phyloP scores from a whole-genome alignment of 2,329 filamentous ascomycete genomes.

The Elsinoe batatas region DNA sequence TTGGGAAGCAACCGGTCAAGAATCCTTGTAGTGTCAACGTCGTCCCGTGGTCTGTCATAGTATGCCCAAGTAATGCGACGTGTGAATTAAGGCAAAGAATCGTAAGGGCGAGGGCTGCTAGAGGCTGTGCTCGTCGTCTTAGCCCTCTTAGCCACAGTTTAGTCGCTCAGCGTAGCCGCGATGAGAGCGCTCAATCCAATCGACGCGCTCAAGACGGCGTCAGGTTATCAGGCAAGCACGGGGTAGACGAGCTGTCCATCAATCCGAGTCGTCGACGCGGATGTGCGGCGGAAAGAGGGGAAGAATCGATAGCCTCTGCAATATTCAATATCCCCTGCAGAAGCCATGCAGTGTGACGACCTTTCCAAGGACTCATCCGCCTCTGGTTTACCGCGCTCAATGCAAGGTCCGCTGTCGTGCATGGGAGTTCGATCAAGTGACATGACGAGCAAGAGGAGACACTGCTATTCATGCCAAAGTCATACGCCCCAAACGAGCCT shows the following conservation, averaged over 20 bases:
- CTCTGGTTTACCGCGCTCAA: slow-evolving; percentile 1
- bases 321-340: not conserved
- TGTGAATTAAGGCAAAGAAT: slow-evolving; percentile 1
- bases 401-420: not conserved
- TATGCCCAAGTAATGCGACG: not conserved
- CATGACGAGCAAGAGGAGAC: not conserved
- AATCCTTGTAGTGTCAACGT: not conserved
- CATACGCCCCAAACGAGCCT: slow-evolving; percentile 6
- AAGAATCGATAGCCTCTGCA: slow-evolving; percentile 5
- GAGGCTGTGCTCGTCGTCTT: not conserved
- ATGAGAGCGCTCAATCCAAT: slow-evolving; percentile 4
- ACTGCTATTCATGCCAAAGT: not conserved
- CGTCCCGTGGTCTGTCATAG: not conserved
- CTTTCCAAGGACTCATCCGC: not conserved
- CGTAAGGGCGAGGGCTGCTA: not conserved
- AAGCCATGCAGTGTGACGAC: not conserved
- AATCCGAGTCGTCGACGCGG: not conserved
- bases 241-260: not conserved
- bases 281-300: not conserved
- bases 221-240: not conserved
- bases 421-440: not conserved
- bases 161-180: not conserved
- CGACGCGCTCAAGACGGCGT: not conserved
- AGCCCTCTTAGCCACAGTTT: not conserved
- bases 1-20: not conserved